phyloP scores from a whole-genome alignment of 2,329 filamentous ascomycete species.

The Colletotrichum coccodes region DNA sequence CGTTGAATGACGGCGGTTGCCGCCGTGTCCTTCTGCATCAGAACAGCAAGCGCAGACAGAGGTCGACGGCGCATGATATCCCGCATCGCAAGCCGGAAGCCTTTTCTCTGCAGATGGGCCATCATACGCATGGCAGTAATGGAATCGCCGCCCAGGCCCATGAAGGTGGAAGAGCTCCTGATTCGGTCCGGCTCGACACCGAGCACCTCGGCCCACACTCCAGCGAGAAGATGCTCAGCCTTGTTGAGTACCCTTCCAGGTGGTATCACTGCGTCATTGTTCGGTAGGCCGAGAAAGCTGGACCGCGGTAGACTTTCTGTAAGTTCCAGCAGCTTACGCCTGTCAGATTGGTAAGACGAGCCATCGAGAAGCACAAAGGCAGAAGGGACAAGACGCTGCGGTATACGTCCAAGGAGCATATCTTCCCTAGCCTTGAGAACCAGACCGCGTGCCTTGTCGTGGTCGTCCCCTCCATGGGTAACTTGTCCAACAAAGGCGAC shows the following conservation, averaged over 20 bases:
- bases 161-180: conserved; percentile 36
- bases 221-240: not conserved
- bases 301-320: not conserved
- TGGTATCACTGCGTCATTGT: too few relatives aligned
- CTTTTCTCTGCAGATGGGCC: conserved; percentile 23
- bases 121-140: conserved; percentile 27
- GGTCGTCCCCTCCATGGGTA: too few relatives aligned
- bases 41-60: not conserved
- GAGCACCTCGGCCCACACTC: not conserved
- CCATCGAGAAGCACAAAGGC: not conserved
- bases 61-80: conserved; percentile 27
- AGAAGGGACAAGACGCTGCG: not conserved
- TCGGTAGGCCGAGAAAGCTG: too few relatives aligned
- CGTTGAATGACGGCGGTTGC: too few relatives aligned
- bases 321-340: not conserved
- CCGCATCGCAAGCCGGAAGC: conserved; percentile 35
- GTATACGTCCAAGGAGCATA: not conserved
- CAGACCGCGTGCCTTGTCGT: not conserved
- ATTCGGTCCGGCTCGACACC: not conserved
- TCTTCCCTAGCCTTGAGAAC: not conserved
- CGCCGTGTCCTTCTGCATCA: not conserved
- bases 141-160: conserved; percentile 43
- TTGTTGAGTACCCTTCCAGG: too few relatives aligned
- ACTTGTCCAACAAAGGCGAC: not conserved
- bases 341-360: not conserved